Conservation (phyloP, 345 rosid genomes). For the Camelina sativa region DNA sequence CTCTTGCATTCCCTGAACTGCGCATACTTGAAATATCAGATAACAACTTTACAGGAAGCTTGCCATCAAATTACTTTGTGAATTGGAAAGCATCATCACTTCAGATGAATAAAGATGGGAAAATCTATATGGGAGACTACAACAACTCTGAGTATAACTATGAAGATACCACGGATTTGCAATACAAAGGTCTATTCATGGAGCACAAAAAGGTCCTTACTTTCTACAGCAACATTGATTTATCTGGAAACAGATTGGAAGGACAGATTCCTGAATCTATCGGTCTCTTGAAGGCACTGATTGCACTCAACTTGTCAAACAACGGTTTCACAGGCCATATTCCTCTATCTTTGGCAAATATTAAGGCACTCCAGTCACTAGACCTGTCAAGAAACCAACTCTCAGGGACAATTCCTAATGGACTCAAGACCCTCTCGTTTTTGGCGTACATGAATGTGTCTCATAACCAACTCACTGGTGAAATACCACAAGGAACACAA, state of each 20-base stretch:
- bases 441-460: constrained; percentile 2
- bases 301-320: constrained; percentile 37
- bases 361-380: neutral
- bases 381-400: neutral
- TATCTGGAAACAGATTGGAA: constrained; percentile 30
- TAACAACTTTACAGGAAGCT: constrained; percentile 10
- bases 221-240: constrained; percentile 29
- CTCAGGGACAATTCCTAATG: constrained; percentile 4
- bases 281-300: constrained; percentile 34
- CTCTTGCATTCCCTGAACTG: constrained; percentile 4
- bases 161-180: constrained; percentile 22
- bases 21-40: neutral
- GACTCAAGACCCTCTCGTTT: neutral
- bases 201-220: constrained; percentile 31
- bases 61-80: neutral
- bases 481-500: constrained; percentile 6
- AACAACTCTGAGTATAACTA: constrained; percentile 14
- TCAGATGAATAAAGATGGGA: constrained; percentile 1
- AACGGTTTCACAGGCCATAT: constrained; percentile 29
- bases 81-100: constrained; percentile 17
- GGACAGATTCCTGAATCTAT: constrained; percentile 29
- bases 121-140: constrained; percentile 32
- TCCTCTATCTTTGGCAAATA: constrained; percentile 27
- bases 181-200: constrained; percentile 36
- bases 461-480: neutral